phyloP scores from a whole-genome alignment of 352 stramenopile species.

The Globisporangium sylvaticum region DNA sequence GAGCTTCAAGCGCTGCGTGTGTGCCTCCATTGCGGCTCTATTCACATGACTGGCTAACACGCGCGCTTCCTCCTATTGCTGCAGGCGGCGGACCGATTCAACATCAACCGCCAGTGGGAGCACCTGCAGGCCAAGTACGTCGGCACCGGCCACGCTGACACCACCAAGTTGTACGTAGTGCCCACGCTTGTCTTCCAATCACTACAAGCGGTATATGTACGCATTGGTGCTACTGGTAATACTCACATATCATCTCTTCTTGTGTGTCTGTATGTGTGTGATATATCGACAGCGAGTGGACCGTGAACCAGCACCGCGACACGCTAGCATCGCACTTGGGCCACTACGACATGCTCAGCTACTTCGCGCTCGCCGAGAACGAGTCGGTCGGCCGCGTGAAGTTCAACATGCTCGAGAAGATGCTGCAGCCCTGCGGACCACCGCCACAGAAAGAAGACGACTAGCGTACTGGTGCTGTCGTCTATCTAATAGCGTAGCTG shows the following conservation, averaged over 20 bases:
- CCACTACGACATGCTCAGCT: conserved; percentile 97
- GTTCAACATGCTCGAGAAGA: conserved; percentile 67
- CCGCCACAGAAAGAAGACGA: conserved; percentile 75
- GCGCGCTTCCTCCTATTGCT: background rate
- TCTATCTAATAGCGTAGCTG: background rate
- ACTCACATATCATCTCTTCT: too few species aligned
- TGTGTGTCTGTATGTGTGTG: conserved; percentile 4
- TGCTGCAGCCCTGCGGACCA: conserved; percentile 76
- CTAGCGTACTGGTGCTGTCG: conserved; percentile 19
- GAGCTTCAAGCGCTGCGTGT: background rate
- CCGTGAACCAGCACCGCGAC: conserved; percentile 98
- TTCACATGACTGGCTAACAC: background rate
- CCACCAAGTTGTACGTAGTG: conserved; percentile 92
- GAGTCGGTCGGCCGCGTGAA: conserved; percentile 92
- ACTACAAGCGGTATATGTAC: background rate
- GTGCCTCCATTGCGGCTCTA: background rate
- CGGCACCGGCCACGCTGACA: conserved; percentile 94
- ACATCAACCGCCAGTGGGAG: conserved; percentile 93
- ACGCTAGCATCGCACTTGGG: conserved; percentile 96
- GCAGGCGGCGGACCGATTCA: conserved; percentile 84
- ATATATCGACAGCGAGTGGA: conserved; percentile 94
- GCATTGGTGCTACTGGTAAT: background rate
- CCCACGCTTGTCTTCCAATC: background rate
- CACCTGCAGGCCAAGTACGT: conserved; percentile 94
- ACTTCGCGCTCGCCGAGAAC: conserved; percentile 98